Conservation (phyloP, 129 eudicot species). For the Solidago caesia region DNA sequence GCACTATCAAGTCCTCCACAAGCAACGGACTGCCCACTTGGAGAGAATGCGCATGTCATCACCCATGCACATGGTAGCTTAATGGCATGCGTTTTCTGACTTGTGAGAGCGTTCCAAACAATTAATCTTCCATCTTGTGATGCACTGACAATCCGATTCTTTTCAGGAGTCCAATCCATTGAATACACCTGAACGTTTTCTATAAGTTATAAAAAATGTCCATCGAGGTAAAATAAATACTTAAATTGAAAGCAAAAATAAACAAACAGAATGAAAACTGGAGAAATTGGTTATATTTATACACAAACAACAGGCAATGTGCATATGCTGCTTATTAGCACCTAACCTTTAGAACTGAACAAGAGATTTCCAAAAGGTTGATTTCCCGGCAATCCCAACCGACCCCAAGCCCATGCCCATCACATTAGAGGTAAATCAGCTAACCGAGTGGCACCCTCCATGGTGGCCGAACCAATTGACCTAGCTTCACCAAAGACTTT, state of each 20-base stretch:
- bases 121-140: constrained; percentile 96
- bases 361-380: not conserved
- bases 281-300: not conserved
- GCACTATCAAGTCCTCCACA: constrained; percentile 95
- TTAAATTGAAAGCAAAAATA: not conserved
- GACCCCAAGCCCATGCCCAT: too few relatives aligned
- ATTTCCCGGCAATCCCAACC: too few relatives aligned
- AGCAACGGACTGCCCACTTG: constrained; percentile 90
- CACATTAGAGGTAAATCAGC: too few relatives aligned
- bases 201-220: not conserved
- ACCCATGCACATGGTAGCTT: constrained; percentile 98
- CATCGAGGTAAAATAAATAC: not conserved
- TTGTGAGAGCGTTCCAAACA: constrained; percentile 96
- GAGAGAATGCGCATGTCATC: constrained; percentile 98
- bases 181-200: constrained; percentile 68
- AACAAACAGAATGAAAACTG: not conserved
- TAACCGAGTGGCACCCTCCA: too few relatives aligned
- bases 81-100: constrained; percentile 94
- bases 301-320: constrained; percentile 10
- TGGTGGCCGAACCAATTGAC: too few relatives aligned
- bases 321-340: not conserved
- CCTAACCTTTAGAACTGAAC: not conserved
- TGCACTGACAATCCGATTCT: constrained; percentile 90
- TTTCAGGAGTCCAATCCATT: constrained; percentile 91
- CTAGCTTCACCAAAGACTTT: too few relatives aligned